Conservation (phyloP, 2,329 filamentous ascomycete genomes). For the Macrophomina pseudophaseolina region DNA sequence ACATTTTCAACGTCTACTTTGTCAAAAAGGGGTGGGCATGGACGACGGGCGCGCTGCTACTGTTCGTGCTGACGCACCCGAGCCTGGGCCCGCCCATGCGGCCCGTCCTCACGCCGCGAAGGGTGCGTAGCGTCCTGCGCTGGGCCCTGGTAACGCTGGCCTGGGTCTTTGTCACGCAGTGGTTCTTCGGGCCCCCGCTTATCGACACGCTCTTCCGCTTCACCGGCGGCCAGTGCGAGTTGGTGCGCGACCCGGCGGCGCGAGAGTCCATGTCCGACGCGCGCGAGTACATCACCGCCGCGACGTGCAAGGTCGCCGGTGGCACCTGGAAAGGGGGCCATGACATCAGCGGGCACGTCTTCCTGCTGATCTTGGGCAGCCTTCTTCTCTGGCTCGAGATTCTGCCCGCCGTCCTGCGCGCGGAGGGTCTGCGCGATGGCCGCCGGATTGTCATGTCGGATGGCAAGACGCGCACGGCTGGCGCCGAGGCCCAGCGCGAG, state of each 20-base stretch:
- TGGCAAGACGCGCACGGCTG: constrained; percentile 61
- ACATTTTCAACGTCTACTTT: constrained; percentile 89
- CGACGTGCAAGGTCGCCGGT: constrained; percentile 81
- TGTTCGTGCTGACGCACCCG: constrained; percentile 73
- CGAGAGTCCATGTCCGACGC: constrained; percentile 52
- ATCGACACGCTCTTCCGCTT: constrained; percentile 90
- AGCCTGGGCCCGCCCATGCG: constrained; percentile 52
- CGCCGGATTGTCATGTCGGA: constrained; percentile 69
- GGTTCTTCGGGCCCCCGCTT: constrained; percentile 90
- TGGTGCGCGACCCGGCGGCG: constrained; percentile 56
- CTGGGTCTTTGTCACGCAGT: constrained; percentile 92
- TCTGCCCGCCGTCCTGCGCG: constrained; percentile 62
- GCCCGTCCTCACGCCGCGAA: constrained; percentile 49
- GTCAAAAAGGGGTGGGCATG: constrained; percentile 96
- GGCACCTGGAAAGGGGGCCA: constrained; percentile 92
- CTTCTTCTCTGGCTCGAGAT: constrained; percentile 83
- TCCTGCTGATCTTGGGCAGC: constrained; percentile 84
- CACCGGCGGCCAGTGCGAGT: constrained; percentile 83
- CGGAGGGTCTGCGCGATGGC: constrained; percentile 61
- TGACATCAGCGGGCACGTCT: constrained; percentile 95
- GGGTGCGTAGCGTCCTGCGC: constrained; percentile 66
- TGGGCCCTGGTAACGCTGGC: constrained; percentile 75
- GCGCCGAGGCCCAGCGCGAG: constrained; percentile 44
- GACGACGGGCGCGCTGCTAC: constrained; percentile 75
- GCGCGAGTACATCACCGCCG: constrained; percentile 67